A percentile compares a stretch with the other conserved stretches of the same genome.
phyloP scores from a whole-genome alignment of 768 basidiomycete species.

The Naganishia randhawae region DNA sequence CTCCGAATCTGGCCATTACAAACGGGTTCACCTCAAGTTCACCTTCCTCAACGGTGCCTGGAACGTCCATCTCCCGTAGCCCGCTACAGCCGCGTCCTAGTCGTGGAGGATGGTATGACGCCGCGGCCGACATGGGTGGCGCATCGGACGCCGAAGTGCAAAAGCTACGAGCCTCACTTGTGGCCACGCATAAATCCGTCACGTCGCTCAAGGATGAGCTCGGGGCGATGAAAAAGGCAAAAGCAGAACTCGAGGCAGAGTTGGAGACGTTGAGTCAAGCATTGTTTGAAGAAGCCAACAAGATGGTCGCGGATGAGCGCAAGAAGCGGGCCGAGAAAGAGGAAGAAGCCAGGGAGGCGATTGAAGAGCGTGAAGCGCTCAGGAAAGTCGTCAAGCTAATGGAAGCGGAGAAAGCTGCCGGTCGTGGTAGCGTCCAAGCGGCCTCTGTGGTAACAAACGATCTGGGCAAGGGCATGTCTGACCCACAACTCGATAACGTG shows the following conservation, averaged over 20 bases:
- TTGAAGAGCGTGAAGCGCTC: constrained; percentile 35
- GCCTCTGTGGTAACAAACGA: not conserved
- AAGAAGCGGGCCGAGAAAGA: constrained; percentile 42
- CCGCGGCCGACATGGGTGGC: constrained; percentile 2
- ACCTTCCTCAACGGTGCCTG: not conserved
- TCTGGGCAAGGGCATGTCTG: not conserved
- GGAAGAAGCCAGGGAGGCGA: constrained; percentile 44
- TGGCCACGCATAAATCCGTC: constrained; percentile 14
- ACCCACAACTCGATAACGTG: not conserved
- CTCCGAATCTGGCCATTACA: constrained; percentile 15
- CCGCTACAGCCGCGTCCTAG: constrained; percentile 1
- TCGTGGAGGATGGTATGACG: constrained; percentile 16
- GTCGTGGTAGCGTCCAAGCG: not conserved
- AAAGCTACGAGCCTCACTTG: constrained; percentile 18
- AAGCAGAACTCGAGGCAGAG: constrained; percentile 50
- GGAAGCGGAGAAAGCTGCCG: constrained; percentile 29
- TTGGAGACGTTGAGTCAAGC: constrained; percentile 48
- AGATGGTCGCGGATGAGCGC: constrained; percentile 51
- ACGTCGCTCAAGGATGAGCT: constrained; percentile 36
- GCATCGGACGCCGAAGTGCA: constrained; percentile 22
- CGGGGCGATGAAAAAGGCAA: constrained; percentile 44
- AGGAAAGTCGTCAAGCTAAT: constrained; percentile 17
- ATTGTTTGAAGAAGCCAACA: constrained; percentile 52
- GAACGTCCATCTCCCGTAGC: not conserved
- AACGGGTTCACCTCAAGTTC: constrained; percentile 1